Evolutionary conservation across 306 rosid species (phyloP).

Genomic region (Citrullus colocynthis): DNA sequence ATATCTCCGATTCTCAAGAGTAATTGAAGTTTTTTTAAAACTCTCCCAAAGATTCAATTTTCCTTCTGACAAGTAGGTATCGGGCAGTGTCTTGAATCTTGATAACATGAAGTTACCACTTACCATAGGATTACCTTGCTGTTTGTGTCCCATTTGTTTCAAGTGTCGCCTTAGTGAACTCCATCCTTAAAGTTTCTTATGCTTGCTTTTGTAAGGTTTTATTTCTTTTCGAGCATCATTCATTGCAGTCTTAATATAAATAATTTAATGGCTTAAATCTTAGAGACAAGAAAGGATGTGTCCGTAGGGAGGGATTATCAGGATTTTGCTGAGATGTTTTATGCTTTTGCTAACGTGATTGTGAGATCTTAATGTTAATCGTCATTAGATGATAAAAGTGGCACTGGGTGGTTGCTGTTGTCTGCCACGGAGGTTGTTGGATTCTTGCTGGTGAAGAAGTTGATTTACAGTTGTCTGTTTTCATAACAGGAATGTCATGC

Average conservation of each 20-base stretch:
- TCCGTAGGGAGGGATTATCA: not conserved
- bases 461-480: not conserved
- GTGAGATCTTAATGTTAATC: not conserved
- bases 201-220: not conserved
- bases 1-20: not conserved
- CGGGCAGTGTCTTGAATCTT: not conserved
- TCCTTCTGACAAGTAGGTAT: not conserved
- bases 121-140: not conserved
- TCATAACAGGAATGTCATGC: not conserved
- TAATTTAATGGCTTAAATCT: not conserved
- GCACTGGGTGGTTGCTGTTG: not conserved
- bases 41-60: not conserved
- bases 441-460: not conserved
- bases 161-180: not conserved
- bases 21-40: no score
- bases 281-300: not conserved
- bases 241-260: not conserved
- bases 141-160: not conserved
- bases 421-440: not conserved
- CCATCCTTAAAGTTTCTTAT: not conserved
- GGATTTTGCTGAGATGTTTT: not conserved
- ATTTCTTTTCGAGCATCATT: not conserved
- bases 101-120: not conserved
- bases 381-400: not conserved
- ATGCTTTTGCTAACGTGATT: not conserved